Conservation (phyloP, 768 basidiomycete species). For the Gautieria morchelliformis region DNA sequence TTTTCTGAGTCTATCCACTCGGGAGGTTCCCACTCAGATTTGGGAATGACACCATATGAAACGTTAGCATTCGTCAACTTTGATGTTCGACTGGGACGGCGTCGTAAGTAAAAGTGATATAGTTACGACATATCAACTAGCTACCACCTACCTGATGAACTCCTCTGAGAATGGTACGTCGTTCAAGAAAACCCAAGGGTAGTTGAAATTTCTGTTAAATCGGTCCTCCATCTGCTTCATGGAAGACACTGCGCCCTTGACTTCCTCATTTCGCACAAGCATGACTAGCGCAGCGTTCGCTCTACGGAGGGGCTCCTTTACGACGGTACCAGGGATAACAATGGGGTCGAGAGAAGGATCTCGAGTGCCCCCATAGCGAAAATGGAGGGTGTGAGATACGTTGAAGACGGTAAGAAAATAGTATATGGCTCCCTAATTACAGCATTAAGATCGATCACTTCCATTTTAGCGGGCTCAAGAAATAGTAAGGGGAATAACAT, state of each 20-base stretch:
- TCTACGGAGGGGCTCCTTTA: constrained; percentile 10
- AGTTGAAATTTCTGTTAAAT: constrained; percentile 72
- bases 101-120: constrained; percentile 16
- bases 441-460: too few species aligned
- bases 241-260: constrained; percentile 48
- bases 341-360: too few species aligned
- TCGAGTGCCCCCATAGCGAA: too few species aligned
- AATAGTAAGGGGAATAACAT: background rate
- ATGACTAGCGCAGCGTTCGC: constrained; percentile 55
- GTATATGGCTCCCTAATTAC: too few species aligned
- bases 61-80: constrained; percentile 42
- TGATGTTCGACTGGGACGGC: constrained; percentile 27
- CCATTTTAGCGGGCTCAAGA: too few species aligned
- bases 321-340: too few species aligned
- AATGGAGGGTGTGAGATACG: background rate
- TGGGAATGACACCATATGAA: constrained; percentile 51
- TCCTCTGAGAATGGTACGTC: constrained; percentile 69
- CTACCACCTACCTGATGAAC: constrained; percentile 51
- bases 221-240: constrained; percentile 76
- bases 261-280: constrained; percentile 60
- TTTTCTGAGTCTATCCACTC: constrained; percentile 62
- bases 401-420: background rate
- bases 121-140: constrained; percentile 15
- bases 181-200: constrained; percentile 87
- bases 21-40: constrained; percentile 62